Conservation (phyloP, 2,329 filamentous ascomycete species). For the Aspergillus brasiliensis region DNA sequence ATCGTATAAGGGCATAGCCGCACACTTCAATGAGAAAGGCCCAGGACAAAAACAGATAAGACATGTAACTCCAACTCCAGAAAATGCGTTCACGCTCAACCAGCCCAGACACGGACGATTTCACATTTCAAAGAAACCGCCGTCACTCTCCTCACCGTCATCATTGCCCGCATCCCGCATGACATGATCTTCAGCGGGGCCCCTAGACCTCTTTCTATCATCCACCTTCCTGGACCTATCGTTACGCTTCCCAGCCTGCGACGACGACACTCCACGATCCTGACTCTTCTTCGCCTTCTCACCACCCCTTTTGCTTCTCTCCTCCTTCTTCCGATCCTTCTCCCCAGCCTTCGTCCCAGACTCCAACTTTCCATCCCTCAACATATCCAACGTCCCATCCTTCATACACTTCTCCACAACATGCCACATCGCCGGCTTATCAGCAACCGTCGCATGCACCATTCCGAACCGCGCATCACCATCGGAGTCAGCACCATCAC, state of each 20-base stretch:
- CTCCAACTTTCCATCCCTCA: constrained; percentile 45
- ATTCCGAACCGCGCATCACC: constrained; percentile 22
- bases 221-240: constrained; percentile 7
- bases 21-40: constrained; percentile 1
- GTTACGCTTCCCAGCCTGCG: background rate
- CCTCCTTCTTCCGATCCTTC: constrained; percentile 14
- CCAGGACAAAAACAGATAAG: constrained; percentile 4
- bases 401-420: constrained; percentile 48
- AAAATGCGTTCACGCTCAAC: constrained; percentile 18
- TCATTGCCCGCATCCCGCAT: constrained; percentile 17
- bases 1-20: constrained; percentile 15
- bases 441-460: constrained; percentile 12
- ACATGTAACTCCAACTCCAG: constrained; percentile 18
- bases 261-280: constrained; percentile 10
- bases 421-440: constrained; percentile 48
- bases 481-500: constrained; percentile 19
- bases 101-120: background rate
- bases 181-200: background rate
- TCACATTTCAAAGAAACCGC: constrained; percentile 44
- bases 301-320: constrained; percentile 4
- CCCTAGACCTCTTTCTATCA: constrained; percentile 5
- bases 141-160: constrained; percentile 37
- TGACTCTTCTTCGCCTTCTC: constrained; percentile 19
- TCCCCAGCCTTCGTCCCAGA: constrained; percentile 11
- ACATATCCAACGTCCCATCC: constrained; percentile 44